A percentile compares a stretch with the other conserved stretches of the same genome.
phyloP scores from a whole-genome alignment of 139 green algal species.

The Tetraselmis chui region DNA sequence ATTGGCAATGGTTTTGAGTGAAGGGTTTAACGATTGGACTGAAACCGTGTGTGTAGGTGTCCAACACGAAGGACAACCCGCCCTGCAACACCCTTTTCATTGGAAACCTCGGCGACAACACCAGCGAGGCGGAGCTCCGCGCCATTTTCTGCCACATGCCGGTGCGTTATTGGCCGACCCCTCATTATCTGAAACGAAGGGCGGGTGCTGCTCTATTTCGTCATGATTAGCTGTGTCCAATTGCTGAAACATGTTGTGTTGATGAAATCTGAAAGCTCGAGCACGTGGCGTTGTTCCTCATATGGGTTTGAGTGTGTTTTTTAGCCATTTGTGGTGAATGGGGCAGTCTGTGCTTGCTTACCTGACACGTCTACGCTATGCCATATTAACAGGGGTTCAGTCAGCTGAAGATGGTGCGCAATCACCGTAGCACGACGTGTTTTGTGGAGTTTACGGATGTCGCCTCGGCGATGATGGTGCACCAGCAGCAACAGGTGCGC shows the following conservation, averaged over 20 bases:
- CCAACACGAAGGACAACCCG: conserved; percentile 82
- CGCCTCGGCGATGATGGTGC: conserved; percentile 51
- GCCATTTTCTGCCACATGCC: conserved; percentile 43
- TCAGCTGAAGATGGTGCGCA: conserved; percentile 75
- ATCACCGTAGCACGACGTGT: conserved; percentile 45
- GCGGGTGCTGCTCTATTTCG: not conserved
- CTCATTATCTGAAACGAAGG: conserved; percentile 26
- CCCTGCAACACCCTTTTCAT: conserved; percentile 95
- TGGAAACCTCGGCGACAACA: conserved; percentile 64
- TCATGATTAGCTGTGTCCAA: conserved; percentile 5
- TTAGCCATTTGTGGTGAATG: no score
- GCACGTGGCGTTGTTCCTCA: no score
- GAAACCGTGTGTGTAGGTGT: no score
- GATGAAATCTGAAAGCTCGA: no score
- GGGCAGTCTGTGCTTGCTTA: not conserved
- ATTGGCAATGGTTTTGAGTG: no score
- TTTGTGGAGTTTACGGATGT: conserved; percentile 87
- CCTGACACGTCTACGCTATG: not conserved
- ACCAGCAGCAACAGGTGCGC: conserved; percentile 53
- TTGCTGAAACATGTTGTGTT: no score
- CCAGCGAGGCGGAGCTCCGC: conserved; percentile 60
- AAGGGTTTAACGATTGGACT: no score
- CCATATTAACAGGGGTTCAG: conserved; percentile 59
- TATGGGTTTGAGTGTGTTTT: no score
- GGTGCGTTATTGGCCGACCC: no score